Evolutionary conservation across 2,329 filamentous ascomycete species (phyloP).

Genomic region (Stemphylium lycopersici): DNA sequence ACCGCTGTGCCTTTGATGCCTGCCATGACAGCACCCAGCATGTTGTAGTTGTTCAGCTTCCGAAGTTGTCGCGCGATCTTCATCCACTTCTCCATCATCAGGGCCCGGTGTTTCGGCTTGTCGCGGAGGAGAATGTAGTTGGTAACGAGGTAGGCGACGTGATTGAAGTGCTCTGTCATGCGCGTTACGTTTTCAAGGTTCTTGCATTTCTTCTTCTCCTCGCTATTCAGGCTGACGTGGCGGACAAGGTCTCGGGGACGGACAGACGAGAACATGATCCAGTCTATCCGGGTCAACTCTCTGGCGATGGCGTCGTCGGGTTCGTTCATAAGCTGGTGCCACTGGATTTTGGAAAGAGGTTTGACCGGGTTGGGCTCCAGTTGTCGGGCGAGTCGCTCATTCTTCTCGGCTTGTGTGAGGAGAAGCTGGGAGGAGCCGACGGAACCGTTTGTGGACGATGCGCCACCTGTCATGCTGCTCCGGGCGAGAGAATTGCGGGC

Average conservation of each 20-base stretch:
- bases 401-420: conserved; percentile 74
- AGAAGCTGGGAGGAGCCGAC: conserved; percentile 52
- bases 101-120: conserved; percentile 92
- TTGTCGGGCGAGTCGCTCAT: conserved; percentile 76
- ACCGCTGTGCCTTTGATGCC: conserved; percentile 89
- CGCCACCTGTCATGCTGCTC: conserved; percentile 35
- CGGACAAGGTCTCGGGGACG: conserved; percentile 90
- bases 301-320: conserved; percentile 84
- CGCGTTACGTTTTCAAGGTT: conserved; percentile 86
- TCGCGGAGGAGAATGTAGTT: conserved; percentile 76
- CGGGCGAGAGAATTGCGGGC: conserved; percentile 39
- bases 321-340: conserved; percentile 87
- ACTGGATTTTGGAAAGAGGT: conserved; percentile 81
- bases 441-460: conserved; percentile 33
- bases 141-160: conserved; percentile 62
- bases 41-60: conserved; percentile 95
- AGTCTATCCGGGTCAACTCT: conserved; percentile 94
- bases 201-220: conserved; percentile 75
- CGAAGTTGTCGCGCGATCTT: conserved; percentile 81
- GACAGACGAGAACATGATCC: conserved; percentile 97
- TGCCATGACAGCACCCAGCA: conserved; percentile 89
- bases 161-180: conserved; percentile 83
- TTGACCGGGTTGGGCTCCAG: conserved; percentile 73
- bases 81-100: conserved; percentile 96
- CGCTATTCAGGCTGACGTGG: conserved; percentile 77